Evolutionary conservation across 2,329 filamentous ascomycete species (phyloP).

Genomic region (Pseudogymnoascus sp.): DNA sequence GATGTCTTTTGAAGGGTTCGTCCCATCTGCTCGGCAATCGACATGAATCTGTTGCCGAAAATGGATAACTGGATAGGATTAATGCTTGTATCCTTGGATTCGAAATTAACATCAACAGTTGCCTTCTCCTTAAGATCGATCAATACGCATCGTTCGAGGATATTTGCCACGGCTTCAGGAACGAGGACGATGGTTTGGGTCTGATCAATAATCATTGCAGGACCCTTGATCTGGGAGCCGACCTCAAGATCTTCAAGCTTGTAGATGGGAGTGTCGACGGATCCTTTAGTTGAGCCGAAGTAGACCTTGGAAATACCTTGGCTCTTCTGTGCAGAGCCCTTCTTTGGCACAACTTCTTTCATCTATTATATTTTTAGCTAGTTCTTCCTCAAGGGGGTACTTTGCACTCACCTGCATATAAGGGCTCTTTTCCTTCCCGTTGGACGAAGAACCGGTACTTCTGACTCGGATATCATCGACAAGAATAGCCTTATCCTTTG

Average conservation of each 20-base stretch:
- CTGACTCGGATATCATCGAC: constrained; percentile 80
- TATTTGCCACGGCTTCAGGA: constrained; percentile 63
- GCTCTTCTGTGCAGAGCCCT: neutral
- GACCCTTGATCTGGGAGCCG: constrained; percentile 68
- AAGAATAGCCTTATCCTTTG: constrained; percentile 75
- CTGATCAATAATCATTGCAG: constrained; percentile 77
- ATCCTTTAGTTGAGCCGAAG: neutral
- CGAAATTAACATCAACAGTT: constrained; percentile 5
- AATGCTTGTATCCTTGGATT: constrained; percentile 39
- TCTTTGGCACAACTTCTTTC: constrained; percentile 19
- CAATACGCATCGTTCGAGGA: constrained; percentile 75
- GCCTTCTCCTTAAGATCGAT: constrained; percentile 49
- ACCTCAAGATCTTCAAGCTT: constrained; percentile 64
- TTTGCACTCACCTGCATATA: neutral
- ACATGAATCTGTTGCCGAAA: constrained; percentile 76
- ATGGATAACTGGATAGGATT: constrained; percentile 71
- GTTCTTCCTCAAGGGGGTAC: neutral
- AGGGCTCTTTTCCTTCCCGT: constrained; percentile 53
- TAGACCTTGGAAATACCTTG: neutral
- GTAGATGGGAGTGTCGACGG: constrained; percentile 60
- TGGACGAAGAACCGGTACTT: constrained; percentile 79
- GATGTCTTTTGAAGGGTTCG: constrained; percentile 68
- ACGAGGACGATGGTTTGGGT: constrained; percentile 88
- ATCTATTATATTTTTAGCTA: constrained; percentile 35
- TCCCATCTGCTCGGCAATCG: constrained; percentile 78